These are phyloP conservation scores for Phanerochaete carnosa DNA, from an alignment of 768 basidiomycete species.

Conservation along the genomic window DNA sequence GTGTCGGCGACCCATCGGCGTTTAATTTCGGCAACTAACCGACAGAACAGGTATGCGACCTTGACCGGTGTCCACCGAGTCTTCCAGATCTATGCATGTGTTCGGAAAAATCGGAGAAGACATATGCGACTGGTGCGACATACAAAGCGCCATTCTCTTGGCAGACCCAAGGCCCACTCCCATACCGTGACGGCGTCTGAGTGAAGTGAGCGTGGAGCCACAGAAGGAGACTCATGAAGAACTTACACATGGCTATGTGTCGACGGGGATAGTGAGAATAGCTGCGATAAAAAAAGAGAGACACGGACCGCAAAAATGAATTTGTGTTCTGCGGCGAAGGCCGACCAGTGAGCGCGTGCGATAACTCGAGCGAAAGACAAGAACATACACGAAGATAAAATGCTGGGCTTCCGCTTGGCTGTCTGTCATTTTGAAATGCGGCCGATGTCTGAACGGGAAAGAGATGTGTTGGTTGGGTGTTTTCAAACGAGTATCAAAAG, in stretches of 20 bases:
- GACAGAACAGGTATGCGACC: constrained; percentile 78
- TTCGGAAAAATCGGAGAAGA: background rate
- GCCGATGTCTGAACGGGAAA: background rate
- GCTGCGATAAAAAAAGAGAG: constrained; percentile 19
- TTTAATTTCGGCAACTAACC: constrained; percentile 42
- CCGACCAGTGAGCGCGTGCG: background rate
- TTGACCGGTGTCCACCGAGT: constrained; percentile 85
- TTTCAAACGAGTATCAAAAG: too few species aligned
- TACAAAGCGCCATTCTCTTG: constrained; percentile 77
- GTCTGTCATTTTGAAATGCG: constrained; percentile 34
- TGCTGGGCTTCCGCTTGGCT: constrained; percentile 58
- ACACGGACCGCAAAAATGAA: constrained; percentile 82
- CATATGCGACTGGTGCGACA: constrained; percentile 19
- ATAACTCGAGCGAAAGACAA: background rate
- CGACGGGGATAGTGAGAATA: constrained; percentile 25
- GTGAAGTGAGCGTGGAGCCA: constrained; percentile 1
- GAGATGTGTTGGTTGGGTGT: too few species aligned
- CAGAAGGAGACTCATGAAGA: background rate
- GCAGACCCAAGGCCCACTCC: constrained; percentile 82
- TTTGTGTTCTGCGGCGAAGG: constrained; percentile 44
- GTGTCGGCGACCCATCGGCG: background rate
- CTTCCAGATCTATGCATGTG: constrained; percentile 64
- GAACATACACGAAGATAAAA: constrained; percentile 68
- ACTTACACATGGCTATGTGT: constrained; percentile 41
- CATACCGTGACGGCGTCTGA: constrained; percentile 78